A percentile compares a stretch with the other conserved stretches of the same genome.
Evolutionary conservation across 176 grass and related monocot genomes (phyloP).

Genomic region (Guadua angustifolia): DNA sequence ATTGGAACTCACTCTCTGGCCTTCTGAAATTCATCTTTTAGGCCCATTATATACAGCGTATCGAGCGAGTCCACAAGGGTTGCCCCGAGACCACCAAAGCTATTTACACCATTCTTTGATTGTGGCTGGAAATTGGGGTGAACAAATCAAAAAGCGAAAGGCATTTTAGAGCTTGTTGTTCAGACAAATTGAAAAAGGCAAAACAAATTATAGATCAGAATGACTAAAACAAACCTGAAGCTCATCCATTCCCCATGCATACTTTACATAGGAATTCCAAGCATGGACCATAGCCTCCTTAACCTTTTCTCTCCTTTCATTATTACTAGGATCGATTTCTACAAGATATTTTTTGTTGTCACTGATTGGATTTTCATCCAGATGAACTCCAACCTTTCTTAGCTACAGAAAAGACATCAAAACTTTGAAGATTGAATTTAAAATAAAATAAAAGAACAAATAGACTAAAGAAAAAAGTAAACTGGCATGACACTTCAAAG

Average conservation of each 20-base stretch:
- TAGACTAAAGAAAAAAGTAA: constrained; percentile 19
- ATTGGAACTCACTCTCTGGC: constrained; percentile 87
- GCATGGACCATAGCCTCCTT: constrained; percentile 95
- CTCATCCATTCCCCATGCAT: constrained; percentile 96
- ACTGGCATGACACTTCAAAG: constrained; percentile 9
- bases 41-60: constrained; percentile 97
- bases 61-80: constrained; percentile 94
- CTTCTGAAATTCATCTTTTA: constrained; percentile 94
- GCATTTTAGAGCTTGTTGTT: constrained; percentile 31
- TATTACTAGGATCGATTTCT: constrained; percentile 76
- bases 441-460: neutral
- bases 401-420: constrained; percentile 52
- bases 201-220: constrained; percentile 41
- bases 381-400: constrained; percentile 67
- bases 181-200: constrained; percentile 30
- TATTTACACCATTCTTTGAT: constrained; percentile 89
- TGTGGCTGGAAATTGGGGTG: constrained; percentile 65
- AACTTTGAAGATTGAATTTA: neutral
- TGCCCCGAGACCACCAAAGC: constrained; percentile 97
- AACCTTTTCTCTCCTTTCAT: constrained; percentile 88
- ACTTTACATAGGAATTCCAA: constrained; percentile 94
- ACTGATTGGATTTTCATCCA: constrained; percentile 48
- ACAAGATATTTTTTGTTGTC: constrained; percentile 48
- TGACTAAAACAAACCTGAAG: constrained; percentile 76
- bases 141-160: constrained; percentile 29